Conservation (phyloP, 2,329 filamentous ascomycete genomes). For the Rutstroemia sydowiana region DNA sequence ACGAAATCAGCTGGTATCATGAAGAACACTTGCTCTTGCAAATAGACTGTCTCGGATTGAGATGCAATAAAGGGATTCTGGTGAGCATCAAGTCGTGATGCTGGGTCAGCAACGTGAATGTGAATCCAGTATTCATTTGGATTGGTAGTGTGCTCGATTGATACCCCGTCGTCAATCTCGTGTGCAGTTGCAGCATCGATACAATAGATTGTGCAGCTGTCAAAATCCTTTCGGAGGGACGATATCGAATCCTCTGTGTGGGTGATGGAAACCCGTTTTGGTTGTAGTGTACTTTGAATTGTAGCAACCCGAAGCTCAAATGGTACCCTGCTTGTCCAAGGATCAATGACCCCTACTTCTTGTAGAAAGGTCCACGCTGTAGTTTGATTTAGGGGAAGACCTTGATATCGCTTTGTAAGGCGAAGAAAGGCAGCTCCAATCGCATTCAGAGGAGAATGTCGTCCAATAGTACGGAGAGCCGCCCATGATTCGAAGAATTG, state of each 20-base stretch:
- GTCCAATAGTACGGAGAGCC: slow-evolving; percentile 46
- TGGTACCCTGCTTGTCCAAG: slow-evolving; percentile 61
- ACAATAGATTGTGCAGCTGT: slow-evolving; percentile 56
- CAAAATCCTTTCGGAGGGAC: slow-evolving; percentile 51
- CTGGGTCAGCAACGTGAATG: slow-evolving; percentile 71
- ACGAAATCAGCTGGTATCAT: slow-evolving; percentile 50
- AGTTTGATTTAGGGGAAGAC: slow-evolving; percentile 36
- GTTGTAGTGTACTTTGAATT: slow-evolving; percentile 30
- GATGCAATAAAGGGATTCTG: slow-evolving; percentile 54
- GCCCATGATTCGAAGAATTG: slow-evolving; percentile 63
- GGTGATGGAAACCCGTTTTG: slow-evolving; percentile 27
- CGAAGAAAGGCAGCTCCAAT: slow-evolving; percentile 59
- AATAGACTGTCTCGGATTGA: slow-evolving; percentile 52
- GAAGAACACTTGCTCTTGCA: slow-evolving; percentile 47
- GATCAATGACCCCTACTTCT: slow-evolving; percentile 63
- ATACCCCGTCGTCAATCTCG: slow-evolving; percentile 75
- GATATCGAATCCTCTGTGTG: slow-evolving; percentile 39
- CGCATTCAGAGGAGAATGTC: slow-evolving; percentile 46
- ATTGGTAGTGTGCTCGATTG: slow-evolving; percentile 51
- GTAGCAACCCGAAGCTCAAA: slow-evolving; percentile 52
- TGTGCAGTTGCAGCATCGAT: slow-evolving; percentile 61
- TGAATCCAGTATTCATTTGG: slow-evolving; percentile 64
- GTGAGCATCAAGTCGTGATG: slow-evolving; percentile 56
- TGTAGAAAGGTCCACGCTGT: slow-evolving; percentile 62
- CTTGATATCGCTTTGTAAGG: slow-evolving; percentile 52